Conservation (phyloP, 139 green algal species). For the Volvox africanus region DNA sequence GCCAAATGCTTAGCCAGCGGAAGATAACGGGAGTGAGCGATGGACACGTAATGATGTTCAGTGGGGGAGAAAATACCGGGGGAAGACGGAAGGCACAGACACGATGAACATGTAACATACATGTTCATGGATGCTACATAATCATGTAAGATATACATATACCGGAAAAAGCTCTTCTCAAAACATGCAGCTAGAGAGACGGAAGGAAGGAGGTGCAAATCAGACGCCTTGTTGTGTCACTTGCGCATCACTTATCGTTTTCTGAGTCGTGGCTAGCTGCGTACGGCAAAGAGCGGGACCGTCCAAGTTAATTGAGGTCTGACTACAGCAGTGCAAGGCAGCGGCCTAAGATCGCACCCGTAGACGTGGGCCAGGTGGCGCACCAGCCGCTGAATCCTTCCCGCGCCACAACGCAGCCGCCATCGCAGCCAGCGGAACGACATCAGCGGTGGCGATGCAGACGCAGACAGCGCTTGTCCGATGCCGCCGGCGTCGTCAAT, state of each 20-base stretch:
- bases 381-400: neutral
- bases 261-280: no score
- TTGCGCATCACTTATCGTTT: no score
- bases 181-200: no score
- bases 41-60: neutral
- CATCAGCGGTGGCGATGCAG: neutral
- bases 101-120: no score
- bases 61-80: neutral
- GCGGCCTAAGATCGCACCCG: neutral
- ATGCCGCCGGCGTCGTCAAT: neutral
- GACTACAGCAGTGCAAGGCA: no score
- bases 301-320: no score
- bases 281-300: no score
- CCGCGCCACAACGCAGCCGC: neutral
- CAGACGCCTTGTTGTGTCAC: no score
- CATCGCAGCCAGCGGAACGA: neutral
- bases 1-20: neutral
- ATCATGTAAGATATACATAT: no score
- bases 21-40: neutral
- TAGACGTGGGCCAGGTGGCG: slow-evolving; percentile 17
- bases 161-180: no score
- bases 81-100: neutral
- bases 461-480: neutral
- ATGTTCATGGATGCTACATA: no score
- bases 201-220: no score